A percentile compares a stretch with the other conserved stretches of the same genome.
phyloP scores from a whole-genome alignment of 2,329 filamentous ascomycete species.

The Pleomassaria siparia region DNA sequence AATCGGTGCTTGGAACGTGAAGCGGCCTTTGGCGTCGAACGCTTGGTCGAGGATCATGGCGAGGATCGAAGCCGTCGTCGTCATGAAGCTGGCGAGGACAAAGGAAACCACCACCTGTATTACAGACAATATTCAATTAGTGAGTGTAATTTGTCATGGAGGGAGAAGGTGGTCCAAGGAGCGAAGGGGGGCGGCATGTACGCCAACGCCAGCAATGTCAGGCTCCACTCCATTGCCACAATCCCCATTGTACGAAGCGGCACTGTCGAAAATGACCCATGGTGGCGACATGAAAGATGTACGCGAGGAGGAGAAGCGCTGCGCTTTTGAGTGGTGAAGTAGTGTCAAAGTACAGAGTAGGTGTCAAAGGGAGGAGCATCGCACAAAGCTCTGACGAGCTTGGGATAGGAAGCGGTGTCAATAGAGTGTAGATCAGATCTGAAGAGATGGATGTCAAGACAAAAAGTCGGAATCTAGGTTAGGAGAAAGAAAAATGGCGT shows the following conservation, averaged over 20 bases:
- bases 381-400: not conserved
- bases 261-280: slow-evolving; percentile 32
- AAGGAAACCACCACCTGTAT: slow-evolving; percentile 34
- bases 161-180: too few relatives aligned
- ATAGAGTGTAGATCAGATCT: not conserved
- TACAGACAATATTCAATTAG: not conserved
- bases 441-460: not conserved
- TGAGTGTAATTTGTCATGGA: too few relatives aligned
- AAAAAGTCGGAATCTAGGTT: too few relatives aligned
- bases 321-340: not conserved
- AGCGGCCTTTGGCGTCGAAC: slow-evolving; percentile 27
- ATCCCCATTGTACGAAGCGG: slow-evolving; percentile 19
- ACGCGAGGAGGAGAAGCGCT: not conserved
- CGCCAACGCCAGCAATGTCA: slow-evolving; percentile 33
- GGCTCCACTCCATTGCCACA: slow-evolving; percentile 29
- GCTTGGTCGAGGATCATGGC: slow-evolving; percentile 37
- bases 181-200: slow-evolving; percentile 5
- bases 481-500: too few relatives aligned
- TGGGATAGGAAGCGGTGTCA: not conserved
- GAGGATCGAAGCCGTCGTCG: slow-evolving; percentile 30
- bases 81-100: slow-evolving; percentile 32
- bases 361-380: not conserved
- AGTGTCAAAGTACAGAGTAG: not conserved
- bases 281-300: slow-evolving; percentile 24
- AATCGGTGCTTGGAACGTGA: slow-evolving; percentile 21